Base-by-base conservation (phyloP, 169 alveolate genomes). In the Perkinsus chesapeaki region DNA sequence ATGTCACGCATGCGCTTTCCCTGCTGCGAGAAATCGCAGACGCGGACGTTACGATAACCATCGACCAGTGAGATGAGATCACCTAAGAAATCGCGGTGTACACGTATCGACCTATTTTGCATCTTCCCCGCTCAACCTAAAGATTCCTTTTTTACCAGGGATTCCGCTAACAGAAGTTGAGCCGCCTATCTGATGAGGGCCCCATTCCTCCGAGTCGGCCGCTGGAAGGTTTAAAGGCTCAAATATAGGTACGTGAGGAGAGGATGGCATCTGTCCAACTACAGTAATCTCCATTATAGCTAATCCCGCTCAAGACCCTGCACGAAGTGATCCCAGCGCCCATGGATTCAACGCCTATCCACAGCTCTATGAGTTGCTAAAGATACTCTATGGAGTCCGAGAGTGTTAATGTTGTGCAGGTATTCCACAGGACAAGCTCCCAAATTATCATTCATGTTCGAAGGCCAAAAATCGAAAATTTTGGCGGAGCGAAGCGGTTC, bases 401-500 rank as follows among this genome's bases (percentile, higher is more conserved):
- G n/a, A n/a, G n/a, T n/a, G n/a, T n/a, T n/a, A n/a, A n/a, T n/a
- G n/a, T n/a, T n/a, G n/a, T n/a, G n/a, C n/a, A n/a, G n/a, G n/a
- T n/a, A n/a, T n/a, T n/a, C n/a, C n/a, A n/a, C n/a, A n/a, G n/a
- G n/a, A n/a, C n/a, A n/a, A n/a, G n/a, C n/a, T n/a, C n/a, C n/a
- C n/a, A n/a, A n/a, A n/a, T n/a, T n/a, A n/a, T n/a, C n/a, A n/a
- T n/a, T n/a, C n/a, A n/a, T n/a, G n/a, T n/a, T n/a, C n/a, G n/a
- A n/a, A n/a, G n/a, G n/a, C n/a, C n/a, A n/a, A n/a, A n/a, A n/a
- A n/a, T n/a, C n/a, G n/a, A 5, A 60, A 60, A 60, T 60, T 60
- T 60, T 60, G 82, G 82, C 82, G 82, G 82, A 60, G 82, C 82
- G 82, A 60, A 60, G 82, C 82, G 82, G 12, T 60, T 60, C 23